Conservation (phyloP, 495 filamentous ascomycete genomes). For the Daldinia childiae region DNA sequence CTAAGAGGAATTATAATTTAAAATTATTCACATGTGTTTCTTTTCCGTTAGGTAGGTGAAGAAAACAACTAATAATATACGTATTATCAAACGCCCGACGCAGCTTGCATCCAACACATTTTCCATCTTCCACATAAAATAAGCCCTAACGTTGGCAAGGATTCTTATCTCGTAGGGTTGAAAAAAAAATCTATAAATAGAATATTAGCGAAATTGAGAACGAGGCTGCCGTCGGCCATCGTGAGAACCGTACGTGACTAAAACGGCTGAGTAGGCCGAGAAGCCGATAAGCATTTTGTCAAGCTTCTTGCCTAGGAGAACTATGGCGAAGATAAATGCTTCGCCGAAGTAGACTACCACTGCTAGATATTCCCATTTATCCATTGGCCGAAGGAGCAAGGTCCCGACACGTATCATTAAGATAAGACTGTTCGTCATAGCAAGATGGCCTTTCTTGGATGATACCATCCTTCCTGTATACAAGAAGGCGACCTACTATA, state of each 20-base stretch:
- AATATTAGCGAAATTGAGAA: neutral
- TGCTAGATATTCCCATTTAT: neutral
- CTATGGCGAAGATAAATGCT: neutral
- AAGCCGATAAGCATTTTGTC: slow-evolving; percentile 2
- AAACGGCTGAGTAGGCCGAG: neutral
- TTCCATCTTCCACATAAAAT: too few relatives aligned
- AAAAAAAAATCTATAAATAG: neutral
- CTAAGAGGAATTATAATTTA: too few relatives aligned
- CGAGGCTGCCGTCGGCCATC: neutral
- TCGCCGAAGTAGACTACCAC: neutral
- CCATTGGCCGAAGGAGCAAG: neutral
- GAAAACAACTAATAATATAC: neutral
- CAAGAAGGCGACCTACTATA: neutral
- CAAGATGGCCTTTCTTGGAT: neutral
- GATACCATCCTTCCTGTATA: neutral
- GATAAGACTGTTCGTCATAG: neutral
- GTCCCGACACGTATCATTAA: neutral
- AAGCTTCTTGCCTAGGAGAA: neutral
- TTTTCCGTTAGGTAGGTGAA: neutral
- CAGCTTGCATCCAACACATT: neutral
- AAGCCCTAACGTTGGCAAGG: neutral
- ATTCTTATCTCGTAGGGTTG: neutral
- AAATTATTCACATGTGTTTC: too few relatives aligned
- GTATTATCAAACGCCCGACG: neutral
- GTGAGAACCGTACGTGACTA: neutral